Base-by-base conservation (phyloP, 73 alveolate species). In the Paraurostyla sp. region DNA sequence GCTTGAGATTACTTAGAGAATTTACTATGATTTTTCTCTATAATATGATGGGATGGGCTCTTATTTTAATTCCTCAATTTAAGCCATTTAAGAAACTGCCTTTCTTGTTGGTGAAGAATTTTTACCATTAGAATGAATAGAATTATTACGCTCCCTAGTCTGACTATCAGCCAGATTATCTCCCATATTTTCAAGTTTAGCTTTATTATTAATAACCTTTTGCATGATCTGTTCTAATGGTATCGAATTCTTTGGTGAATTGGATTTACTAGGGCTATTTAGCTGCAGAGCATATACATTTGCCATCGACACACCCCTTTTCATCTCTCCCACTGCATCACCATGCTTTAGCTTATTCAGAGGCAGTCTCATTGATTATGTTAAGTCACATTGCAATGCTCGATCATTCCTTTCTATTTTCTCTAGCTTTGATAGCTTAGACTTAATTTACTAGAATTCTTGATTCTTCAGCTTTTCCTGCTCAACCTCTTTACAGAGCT, bases 31-130 rank as follows among this genome's bases (percentile, higher is more conserved):
- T 45, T 73, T 49, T 73, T 48, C 86, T 73, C 23, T 45, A 43
- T 73, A 73, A 25, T 15, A 27, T n/a, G 30, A 15, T 4, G 86
- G 86, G 0, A 73, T 40, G 6, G 82, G 82, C 36, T 65, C 82
- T 65, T 65, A 38, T 22, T 38, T 40, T 65, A 65, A 40, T 2
- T 65, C 82, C 41, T 35, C 56, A 18, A 65, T 65, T 30, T 65
- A 33, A 18, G 9, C 25, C 82, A 65, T 65, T 30, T 36, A 15
- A 38, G 18, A 38, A 38, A 38, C 59, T 3, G 33, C 29, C 7
- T 2, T 0, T 22, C 41, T 9, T 27, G 45, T 6, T 16, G 48
- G 22, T 25, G 9, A 4, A 60, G 43, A 16, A 38, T 32, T 65
- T 4, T 56, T 56, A 9, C 60, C 35, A 15, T 65, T 65, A 7